These are phyloP conservation scores for Kalaharituber pfeilii DNA, from an alignment of 2,329 filamentous ascomycete species.

Conservation along the genomic window DNA sequence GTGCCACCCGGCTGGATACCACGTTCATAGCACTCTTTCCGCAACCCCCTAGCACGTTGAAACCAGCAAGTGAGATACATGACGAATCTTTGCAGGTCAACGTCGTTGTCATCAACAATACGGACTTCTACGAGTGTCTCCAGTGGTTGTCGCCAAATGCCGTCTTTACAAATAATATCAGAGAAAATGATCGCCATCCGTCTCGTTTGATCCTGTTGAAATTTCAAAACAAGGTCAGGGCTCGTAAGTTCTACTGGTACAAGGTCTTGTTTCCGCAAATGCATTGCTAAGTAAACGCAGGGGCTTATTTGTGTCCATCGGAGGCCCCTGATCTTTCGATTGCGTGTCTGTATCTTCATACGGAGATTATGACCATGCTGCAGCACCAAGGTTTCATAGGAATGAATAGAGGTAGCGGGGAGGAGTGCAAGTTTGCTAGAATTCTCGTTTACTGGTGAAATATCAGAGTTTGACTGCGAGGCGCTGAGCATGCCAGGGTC, in stretches of 20 bases:
- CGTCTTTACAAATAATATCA: slow-evolving; percentile 4
- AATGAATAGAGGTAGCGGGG: not conserved
- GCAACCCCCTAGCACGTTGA: not conserved
- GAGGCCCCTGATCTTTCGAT: too few species aligned
- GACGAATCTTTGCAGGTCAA: too few species aligned
- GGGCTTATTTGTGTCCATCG: not conserved
- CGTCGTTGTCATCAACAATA: not conserved
- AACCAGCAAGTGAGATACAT: not conserved
- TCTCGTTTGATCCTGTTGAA: not conserved
- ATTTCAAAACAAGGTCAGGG: not conserved
- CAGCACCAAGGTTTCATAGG: not conserved
- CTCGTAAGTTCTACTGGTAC: not conserved
- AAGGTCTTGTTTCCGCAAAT: not conserved
- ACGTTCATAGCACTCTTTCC: not conserved
- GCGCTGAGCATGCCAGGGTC: too few species aligned
- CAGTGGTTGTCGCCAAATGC: slow-evolving; percentile 10
- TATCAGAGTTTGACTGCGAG: not conserved
- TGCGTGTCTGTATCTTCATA: not conserved
- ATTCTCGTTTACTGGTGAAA: not conserved
- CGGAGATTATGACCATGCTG: not conserved
- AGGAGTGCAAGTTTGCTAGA: not conserved
- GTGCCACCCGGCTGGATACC: not conserved
- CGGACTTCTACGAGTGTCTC: not conserved
- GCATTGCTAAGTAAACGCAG: not conserved
- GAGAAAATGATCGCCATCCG: not conserved